Evolutionary conservation across 1,139 yeast genomes (phyloP), one percentile per base, ranked within the genome.

Genomic region (Magnusiomyces tetraspermus): DNA sequence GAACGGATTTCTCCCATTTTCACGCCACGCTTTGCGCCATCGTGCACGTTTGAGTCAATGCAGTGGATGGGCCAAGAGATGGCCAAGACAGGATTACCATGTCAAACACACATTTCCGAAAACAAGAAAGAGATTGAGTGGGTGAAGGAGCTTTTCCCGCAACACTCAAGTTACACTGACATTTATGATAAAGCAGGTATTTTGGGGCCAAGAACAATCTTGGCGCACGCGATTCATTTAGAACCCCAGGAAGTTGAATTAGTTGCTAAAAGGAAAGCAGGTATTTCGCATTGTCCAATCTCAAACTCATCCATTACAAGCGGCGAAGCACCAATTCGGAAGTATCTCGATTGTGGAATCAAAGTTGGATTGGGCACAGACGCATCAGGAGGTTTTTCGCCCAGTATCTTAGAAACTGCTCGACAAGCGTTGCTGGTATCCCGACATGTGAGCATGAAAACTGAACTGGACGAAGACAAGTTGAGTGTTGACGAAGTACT

Each of bases 21-120:
- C 5, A 92, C 98, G 0, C 98, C 98, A 3, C 72, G 98, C 56
- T 92, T 92, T 72, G 98, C 97, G 0, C 96, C 96, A 0, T 80
- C 88, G 21, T 92, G 97, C 64, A 74, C 89, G 1, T 70, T 77
- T 33, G 75, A 77, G 50, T 71, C 88, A 50, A 71, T 92, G 70
- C 64, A 64, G 22, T 75, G 79, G 73, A 73, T 90, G 56, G 95
- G 95, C 1, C 67, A 74, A 3, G 66, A 85, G 49, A 76, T 92
- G 26, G 60, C 67, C 22, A 54, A 67, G 57, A 64, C 72, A 4
- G 66, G 77, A 30, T 70, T 86, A 49, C 94, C 89, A 21, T 78
- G 88, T 48, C 98, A 92, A 69, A 89, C 97, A 0, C 98, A 92
- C 67, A 76, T 92, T 21, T 78, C 89, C 54, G 98, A 92, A 67